Conservation (phyloP, 257 asterid species). For the Capsicum baccatum region DNA sequence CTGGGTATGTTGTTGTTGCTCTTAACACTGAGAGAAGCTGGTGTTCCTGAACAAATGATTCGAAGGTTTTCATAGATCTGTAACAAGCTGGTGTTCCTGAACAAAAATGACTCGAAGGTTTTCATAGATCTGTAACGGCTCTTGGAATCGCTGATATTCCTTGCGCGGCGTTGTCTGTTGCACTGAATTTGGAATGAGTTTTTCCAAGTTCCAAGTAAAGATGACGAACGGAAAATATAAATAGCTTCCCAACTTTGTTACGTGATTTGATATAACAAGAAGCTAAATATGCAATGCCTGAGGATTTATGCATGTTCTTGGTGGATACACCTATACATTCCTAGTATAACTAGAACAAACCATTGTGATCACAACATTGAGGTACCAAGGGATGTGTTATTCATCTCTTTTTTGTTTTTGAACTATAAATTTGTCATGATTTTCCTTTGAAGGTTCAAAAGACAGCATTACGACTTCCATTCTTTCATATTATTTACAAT, state of each 20-base stretch:
- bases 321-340: too few relatives aligned
- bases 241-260: too few relatives aligned
- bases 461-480: constrained; percentile 56
- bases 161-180: too few relatives aligned
- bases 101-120: background rate
- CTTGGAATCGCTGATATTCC: background rate
- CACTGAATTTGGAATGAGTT: background rate
- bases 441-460: constrained; percentile 55
- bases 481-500: constrained; percentile 65
- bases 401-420: constrained; percentile 1
- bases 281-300: too few relatives aligned
- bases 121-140: background rate
- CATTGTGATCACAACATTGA: too few relatives aligned
- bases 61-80: background rate
- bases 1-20: too few relatives aligned
- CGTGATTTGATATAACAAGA: too few relatives aligned
- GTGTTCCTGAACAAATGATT: background rate
- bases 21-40: background rate
- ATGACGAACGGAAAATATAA: too few relatives aligned
- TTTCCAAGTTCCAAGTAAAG: too few relatives aligned
- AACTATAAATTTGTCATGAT: background rate
- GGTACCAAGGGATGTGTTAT: too few relatives aligned
- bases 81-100: background rate
- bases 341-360: too few relatives aligned
- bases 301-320: too few relatives aligned